These are phyloP conservation scores for Jatropha podagrica DNA, from an alignment of 441 rosid species.

Conservation along the genomic window DNA sequence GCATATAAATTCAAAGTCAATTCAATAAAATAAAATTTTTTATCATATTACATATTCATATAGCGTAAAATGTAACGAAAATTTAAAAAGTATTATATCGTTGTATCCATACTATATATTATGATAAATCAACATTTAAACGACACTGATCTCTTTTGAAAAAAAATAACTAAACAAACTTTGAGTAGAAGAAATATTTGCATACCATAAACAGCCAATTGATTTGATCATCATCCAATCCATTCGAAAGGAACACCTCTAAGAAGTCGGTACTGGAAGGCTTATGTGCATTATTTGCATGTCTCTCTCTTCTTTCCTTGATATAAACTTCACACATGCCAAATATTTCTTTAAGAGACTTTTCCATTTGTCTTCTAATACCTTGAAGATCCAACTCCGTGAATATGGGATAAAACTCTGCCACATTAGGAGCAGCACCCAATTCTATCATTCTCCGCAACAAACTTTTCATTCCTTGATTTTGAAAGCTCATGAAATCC, in stretches of 20 bases:
- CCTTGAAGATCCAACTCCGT: constrained; percentile 30
- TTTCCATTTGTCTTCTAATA: constrained; percentile 1
- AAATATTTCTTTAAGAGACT: constrained; percentile 8
- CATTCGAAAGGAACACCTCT: constrained; percentile 24
- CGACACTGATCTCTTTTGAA: too few relatives aligned
- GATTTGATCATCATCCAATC: constrained; percentile 25
- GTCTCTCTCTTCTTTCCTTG: constrained; percentile 26
- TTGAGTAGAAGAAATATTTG: background rate
- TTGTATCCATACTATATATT: too few relatives aligned
- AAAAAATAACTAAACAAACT: too few relatives aligned
- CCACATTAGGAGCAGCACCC: constrained; percentile 26
- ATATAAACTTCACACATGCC: constrained; percentile 21
- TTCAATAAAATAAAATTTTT: too few relatives aligned
- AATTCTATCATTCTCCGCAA: constrained; percentile 26
- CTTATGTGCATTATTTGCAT: background rate
- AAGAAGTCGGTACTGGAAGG: constrained; percentile 15
- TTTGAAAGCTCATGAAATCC: constrained; percentile 12
- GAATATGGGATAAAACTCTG: constrained; percentile 28
- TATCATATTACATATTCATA: too few relatives aligned
- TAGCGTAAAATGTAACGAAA: too few relatives aligned
- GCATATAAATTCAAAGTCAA: too few relatives aligned
- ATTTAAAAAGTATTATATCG: too few relatives aligned
- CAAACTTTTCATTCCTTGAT: constrained; percentile 13
- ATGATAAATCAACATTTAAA: too few relatives aligned
- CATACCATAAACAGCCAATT: constrained; percentile 19